Evolutionary conservation across 2,329 filamentous ascomycete genomes (phyloP).

Genomic region (Clarireedia homoeocarpa): DNA sequence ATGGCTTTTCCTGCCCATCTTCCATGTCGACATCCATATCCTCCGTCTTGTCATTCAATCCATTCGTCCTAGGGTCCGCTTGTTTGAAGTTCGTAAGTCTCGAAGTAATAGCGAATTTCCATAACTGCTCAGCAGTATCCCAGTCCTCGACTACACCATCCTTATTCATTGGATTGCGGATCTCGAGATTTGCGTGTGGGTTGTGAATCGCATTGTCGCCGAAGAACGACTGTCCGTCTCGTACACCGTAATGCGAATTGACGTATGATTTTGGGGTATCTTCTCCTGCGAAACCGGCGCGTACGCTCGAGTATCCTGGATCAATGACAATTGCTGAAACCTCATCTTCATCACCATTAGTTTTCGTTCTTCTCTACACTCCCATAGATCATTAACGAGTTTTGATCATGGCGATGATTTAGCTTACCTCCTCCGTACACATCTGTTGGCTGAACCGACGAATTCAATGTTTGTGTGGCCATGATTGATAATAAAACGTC

Average conservation of each 20-base stretch:
- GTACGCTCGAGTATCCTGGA: constrained; percentile 82
- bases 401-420: not conserved
- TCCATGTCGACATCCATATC: constrained; percentile 41
- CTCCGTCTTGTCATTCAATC: constrained; percentile 58
- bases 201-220: constrained; percentile 86
- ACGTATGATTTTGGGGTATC: constrained; percentile 92
- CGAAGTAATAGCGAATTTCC: constrained; percentile 88
- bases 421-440: constrained; percentile 54
- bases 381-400: not conserved
- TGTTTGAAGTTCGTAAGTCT: constrained; percentile 72
- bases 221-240: constrained; percentile 55
- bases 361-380: not conserved
- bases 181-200: constrained; percentile 67
- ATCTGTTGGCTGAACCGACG: constrained; percentile 51
- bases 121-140: constrained; percentile 82
- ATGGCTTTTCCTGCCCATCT: constrained; percentile 62
- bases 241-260: constrained; percentile 76
- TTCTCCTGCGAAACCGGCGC: constrained; percentile 95
- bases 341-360: constrained; percentile 59
- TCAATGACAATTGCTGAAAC: constrained; percentile 96
- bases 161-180: constrained; percentile 84
- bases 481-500: constrained; percentile 29
- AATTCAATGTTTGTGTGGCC: constrained; percentile 50
- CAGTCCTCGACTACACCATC: constrained; percentile 94
- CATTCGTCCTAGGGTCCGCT: constrained; percentile 65